Evolutionary conservation across 2,329 filamentous ascomycete genomes (phyloP).

Genomic region (Talaromyces pinophilus): DNA sequence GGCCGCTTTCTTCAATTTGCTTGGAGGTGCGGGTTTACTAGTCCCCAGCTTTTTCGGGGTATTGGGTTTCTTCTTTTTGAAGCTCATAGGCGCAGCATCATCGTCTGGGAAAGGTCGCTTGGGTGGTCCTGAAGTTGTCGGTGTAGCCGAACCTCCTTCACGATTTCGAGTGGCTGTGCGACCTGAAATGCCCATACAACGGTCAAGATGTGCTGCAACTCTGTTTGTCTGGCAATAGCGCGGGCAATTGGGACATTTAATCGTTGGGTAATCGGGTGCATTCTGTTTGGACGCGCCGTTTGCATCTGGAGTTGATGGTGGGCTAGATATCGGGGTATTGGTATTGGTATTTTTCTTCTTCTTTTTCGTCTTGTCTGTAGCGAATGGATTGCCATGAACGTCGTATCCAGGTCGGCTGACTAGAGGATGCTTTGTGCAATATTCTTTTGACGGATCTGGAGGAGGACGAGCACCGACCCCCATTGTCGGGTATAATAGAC

Average conservation of each 20-base stretch:
- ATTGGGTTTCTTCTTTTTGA: slow-evolving; percentile 52
- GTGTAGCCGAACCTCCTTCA: slow-evolving; percentile 32
- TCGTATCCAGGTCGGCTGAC: slow-evolving; percentile 60
- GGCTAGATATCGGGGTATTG: slow-evolving; percentile 40
- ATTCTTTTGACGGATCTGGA: slow-evolving; percentile 55
- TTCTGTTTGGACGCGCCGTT: slow-evolving; percentile 35
- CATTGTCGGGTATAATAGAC: slow-evolving; percentile 58
- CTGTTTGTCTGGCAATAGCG: slow-evolving; percentile 62
- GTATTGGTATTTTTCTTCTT: slow-evolving; percentile 38
- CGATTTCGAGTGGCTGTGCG: slow-evolving; percentile 52
- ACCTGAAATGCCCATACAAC: slow-evolving; percentile 60
- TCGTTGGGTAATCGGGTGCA: slow-evolving; percentile 43
- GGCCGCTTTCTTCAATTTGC: slow-evolving; percentile 47
- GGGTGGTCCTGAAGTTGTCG: slow-evolving; percentile 28
- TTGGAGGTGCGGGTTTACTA: slow-evolving; percentile 41
- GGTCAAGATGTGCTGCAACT: slow-evolving; percentile 62
- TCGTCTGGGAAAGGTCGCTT: slow-evolving; percentile 44
- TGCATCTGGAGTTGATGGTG: slow-evolving; percentile 36
- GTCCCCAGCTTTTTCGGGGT: slow-evolving; percentile 39
- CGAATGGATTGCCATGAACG: slow-evolving; percentile 58
- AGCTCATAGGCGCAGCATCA: slow-evolving; percentile 46
- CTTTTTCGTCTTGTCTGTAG: slow-evolving; percentile 44
- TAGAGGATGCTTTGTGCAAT: slow-evolving; percentile 62
- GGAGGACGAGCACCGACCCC: slow-evolving; percentile 52
- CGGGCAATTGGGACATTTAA: slow-evolving; percentile 61